phyloP scores from a whole-genome alignment of 805 yeast species.

The Candida quercuum region DNA sequence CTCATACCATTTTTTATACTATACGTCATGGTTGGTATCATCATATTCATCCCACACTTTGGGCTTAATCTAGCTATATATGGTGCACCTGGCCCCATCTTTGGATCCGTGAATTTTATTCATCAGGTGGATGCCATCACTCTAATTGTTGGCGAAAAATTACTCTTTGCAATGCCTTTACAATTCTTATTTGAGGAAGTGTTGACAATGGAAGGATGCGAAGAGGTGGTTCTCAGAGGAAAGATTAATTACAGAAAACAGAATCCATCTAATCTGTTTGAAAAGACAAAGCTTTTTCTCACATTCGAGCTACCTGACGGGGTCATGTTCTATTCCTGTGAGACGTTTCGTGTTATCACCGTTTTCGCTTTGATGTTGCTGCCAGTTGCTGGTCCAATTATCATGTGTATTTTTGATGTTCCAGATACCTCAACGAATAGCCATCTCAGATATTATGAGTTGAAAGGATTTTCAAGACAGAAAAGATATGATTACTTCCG shows the following conservation, averaged over 20 bases:
- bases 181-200: slow-evolving; percentile 43
- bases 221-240: slow-evolving; percentile 37
- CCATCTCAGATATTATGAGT: slow-evolving; percentile 51
- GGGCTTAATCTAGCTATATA: background rate
- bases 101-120: slow-evolving; percentile 39
- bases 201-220: slow-evolving; percentile 38
- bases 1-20: background rate
- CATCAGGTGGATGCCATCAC: slow-evolving; percentile 39
- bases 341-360: slow-evolving; percentile 33
- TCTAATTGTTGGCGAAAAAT: slow-evolving; percentile 33
- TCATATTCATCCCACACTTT: background rate
- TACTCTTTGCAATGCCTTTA: slow-evolving; percentile 44
- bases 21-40: background rate
- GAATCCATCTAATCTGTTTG: slow-evolving; percentile 25
- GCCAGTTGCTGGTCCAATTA: slow-evolving; percentile 56
- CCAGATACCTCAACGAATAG: slow-evolving; percentile 50
- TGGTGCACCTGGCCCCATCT: slow-evolving; percentile 40
- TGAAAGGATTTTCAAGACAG: slow-evolving; percentile 43
- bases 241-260: slow-evolving; percentile 28
- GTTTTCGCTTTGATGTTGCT: slow-evolving; percentile 38
- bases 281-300: slow-evolving; percentile 16
- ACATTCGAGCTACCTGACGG: slow-evolving; percentile 27
- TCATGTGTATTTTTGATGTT: slow-evolving; percentile 45
- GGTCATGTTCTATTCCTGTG: slow-evolving; percentile 31
- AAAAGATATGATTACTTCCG: slow-evolving; percentile 36